Evolutionary conservation across 73 alveolate species (phyloP).

Genomic region (Paramecium biaurelia): DNA sequence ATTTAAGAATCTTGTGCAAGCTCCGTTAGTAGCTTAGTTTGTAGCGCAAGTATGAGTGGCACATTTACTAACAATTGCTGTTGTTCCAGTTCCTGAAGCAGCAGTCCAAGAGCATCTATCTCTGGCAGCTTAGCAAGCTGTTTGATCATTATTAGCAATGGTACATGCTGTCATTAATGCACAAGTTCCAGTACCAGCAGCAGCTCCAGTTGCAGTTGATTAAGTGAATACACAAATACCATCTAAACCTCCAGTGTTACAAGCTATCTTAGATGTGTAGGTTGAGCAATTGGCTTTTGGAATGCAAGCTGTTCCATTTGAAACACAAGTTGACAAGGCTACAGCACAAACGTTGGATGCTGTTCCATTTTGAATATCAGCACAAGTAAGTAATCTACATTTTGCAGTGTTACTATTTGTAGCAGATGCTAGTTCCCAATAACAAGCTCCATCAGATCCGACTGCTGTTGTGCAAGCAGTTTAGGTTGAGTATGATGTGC

Average conservation of each 20-base stretch:
- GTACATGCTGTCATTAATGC: not conserved
- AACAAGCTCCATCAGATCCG: slow-evolving; percentile 39
- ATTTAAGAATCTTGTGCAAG: not conserved
- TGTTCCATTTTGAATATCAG: not conserved
- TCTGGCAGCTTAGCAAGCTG: not conserved
- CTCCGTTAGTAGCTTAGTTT: not conserved
- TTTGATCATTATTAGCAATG: not conserved
- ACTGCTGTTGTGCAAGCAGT: not conserved
- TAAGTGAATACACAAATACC: not conserved
- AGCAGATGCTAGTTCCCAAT: not conserved
- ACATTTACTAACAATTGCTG: not conserved
- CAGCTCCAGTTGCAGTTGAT: not conserved
- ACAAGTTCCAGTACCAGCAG: slow-evolving; percentile 6
- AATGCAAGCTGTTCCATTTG: not conserved
- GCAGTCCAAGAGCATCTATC: slow-evolving; percentile 36
- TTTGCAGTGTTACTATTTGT: not conserved
- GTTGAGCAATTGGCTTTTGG: not conserved
- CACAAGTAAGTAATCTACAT: slow-evolving; percentile 1
- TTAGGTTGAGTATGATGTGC: not conserved
- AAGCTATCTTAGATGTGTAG: not conserved
- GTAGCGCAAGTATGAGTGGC: not conserved
- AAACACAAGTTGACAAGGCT: not conserved
- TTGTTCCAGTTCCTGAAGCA: not conserved
- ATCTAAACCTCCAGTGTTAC: not conserved
- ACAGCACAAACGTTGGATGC: not conserved